Base-by-base conservation (phyloP, 1,139 yeast genomes). In the Yarrowia galli region DNA sequence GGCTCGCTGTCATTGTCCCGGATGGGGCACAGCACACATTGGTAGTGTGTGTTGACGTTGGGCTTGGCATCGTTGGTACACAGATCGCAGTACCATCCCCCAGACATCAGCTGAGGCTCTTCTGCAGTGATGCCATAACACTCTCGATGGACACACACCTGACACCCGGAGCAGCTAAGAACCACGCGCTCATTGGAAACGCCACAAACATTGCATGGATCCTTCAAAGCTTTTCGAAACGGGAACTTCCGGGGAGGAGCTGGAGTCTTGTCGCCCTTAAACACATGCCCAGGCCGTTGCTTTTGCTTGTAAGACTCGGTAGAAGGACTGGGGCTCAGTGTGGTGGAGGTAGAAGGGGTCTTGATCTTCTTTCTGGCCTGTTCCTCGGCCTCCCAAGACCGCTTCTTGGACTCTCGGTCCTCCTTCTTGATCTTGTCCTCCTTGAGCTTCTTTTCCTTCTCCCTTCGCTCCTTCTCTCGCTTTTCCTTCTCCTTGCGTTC, bases 21-120 rank as follows among this genome's bases (percentile, higher is more conserved):
- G 0, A 86, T 83, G 49, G 85, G 83, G 76, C 98, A 93, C 38
- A 92, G 75, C 16, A 82, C 79, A 75, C 98, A 93, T 1, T 83
- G 77, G 74, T 91, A 89, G 35, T 73, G 79, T 0, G 89, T 83
- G 16, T 88, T 84, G 42, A 83, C 80, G 9, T 82, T 73, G 0
- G 96, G 95, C 69, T 85, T 83, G 67, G 86, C 75, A 67, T 88
- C 89, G 74, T 92, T 92, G 3, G 87, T 80, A 75, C 98, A 93
- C 2, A 88, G 83, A 73, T 92, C 97, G 78, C 98, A 93, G 42
- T 84, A 77, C 98, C 98, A 93, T 20, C 58, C 61, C 1, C 54
- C 63, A 7, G 69, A 56, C 38, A 28, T 56, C 23, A 35, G 58
- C 8, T 43, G 42, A 2, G 64, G 64, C 28, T 65, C 60, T 3